These are phyloP conservation scores for Lumnitzera littorea DNA, from an alignment of 345 rosid genomes.

Conservation along the genomic window DNA sequence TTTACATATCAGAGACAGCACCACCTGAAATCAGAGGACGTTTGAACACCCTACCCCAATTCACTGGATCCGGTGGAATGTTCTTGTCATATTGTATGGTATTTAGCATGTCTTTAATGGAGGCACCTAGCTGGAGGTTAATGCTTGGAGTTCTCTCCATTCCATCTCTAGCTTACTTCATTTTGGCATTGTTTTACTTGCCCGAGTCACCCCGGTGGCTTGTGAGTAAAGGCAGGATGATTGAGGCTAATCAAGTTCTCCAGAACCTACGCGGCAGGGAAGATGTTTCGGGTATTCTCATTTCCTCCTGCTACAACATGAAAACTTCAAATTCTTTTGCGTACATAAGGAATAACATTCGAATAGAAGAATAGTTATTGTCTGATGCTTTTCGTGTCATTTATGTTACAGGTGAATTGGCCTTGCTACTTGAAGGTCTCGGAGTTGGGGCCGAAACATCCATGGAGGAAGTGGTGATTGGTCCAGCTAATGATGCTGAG, in stretches of 20 bases:
- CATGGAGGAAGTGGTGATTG: conserved; percentile 28
- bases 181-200: conserved; percentile 25
- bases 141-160: conserved; percentile 43
- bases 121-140: conserved; percentile 36
- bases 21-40: conserved; percentile 39
- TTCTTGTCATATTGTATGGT: conserved; percentile 34
- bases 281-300: conserved; percentile 32
- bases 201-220: conserved; percentile 49
- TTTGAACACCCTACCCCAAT: conserved; percentile 39
- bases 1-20: conserved; percentile 41
- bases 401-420: conserved; percentile 30
- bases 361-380: too few relatives aligned
- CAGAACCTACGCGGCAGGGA: conserved; percentile 31
- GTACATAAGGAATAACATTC: too few relatives aligned
- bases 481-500: conserved; percentile 16
- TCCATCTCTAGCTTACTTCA: conserved; percentile 24
- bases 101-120: conserved; percentile 31
- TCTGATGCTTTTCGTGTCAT: conserved; percentile 7
- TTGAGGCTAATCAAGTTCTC: conserved; percentile 26
- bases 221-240: conserved; percentile 35
- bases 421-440: conserved; percentile 40
- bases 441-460: conserved; percentile 25
- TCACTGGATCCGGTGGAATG: conserved; percentile 39
- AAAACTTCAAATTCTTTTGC: too few relatives aligned
- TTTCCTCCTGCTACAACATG: too few relatives aligned